Conservation (phyloP, 2,329 filamentous ascomycete species). For the Ophiostoma himal-ulmi region DNA sequence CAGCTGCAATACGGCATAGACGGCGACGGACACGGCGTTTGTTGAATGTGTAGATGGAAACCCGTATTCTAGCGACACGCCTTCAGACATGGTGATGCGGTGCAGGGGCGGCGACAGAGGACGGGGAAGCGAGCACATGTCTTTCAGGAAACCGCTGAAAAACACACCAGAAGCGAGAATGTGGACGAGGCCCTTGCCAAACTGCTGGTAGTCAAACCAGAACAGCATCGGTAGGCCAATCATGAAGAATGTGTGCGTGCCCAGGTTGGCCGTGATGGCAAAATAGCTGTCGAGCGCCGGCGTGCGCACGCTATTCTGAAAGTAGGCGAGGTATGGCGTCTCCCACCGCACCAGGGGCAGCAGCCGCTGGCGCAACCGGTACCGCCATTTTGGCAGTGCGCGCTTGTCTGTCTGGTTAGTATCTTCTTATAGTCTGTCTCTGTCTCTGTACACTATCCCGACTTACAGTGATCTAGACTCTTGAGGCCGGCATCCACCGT, state of each 20-base stretch:
- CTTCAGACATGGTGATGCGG: conserved; percentile 95
- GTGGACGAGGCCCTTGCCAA: conserved; percentile 75
- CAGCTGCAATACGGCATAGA: conserved; percentile 67
- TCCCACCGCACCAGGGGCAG: conserved; percentile 90
- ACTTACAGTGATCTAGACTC: conserved; percentile 71
- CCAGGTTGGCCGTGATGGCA: conserved; percentile 89
- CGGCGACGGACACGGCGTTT: conserved; percentile 89
- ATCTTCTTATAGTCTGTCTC: neutral
- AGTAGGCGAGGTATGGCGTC: conserved; percentile 83
- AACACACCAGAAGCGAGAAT: conserved; percentile 75
- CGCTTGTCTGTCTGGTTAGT: conserved; percentile 58
- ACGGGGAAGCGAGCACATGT: conserved; percentile 84
- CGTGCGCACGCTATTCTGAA: conserved; percentile 75
- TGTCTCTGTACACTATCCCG: neutral
- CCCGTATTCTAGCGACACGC: conserved; percentile 89
- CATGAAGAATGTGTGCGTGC: conserved; percentile 99
- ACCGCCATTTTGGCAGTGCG: conserved; percentile 82
- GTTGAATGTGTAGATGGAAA: conserved; percentile 97
- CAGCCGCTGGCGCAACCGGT: conserved; percentile 70
- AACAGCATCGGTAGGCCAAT: conserved; percentile 88
- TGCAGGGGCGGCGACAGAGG: conserved; percentile 87
- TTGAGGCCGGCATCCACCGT: conserved; percentile 68
- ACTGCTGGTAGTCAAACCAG: conserved; percentile 83
- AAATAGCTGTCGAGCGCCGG: conserved; percentile 92
- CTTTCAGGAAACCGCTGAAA: conserved; percentile 89